Evolutionary conservation across 139 green algal species (phyloP).

Genomic region (Mychonastes homosphaera): DNA sequence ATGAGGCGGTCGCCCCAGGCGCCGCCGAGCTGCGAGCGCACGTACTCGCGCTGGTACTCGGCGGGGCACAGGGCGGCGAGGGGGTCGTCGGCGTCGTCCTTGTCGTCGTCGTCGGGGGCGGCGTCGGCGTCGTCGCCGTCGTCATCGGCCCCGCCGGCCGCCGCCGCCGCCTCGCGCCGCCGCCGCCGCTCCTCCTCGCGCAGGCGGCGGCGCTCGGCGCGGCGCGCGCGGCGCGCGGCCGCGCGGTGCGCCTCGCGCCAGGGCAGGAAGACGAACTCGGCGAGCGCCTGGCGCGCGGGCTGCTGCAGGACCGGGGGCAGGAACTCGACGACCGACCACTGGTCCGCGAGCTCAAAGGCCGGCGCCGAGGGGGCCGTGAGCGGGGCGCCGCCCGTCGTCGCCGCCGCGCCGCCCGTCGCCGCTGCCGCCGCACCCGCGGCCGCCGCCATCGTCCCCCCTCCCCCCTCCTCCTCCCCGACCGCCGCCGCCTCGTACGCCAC

Average conservation of each 20-base stretch:
- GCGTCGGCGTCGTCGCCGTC: not conserved
- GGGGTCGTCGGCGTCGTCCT: not conserved
- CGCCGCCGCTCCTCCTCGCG: not conserved
- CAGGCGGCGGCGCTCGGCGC: slow-evolving; percentile 10
- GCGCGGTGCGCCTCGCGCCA: slow-evolving; percentile 51
- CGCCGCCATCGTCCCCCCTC: too few relatives aligned
- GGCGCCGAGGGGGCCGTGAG: too few relatives aligned
- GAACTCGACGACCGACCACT: slow-evolving; percentile 57
- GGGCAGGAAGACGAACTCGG: slow-evolving; percentile 79
- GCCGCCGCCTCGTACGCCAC: slow-evolving; percentile 1
- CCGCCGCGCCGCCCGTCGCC: too few relatives aligned
- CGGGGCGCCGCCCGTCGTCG: too few relatives aligned
- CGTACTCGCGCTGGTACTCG: slow-evolving; percentile 15
- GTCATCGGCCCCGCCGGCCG: not conserved
- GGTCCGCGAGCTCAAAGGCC: too few relatives aligned
- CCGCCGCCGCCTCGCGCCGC: not conserved
- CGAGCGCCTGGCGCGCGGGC: slow-evolving; percentile 50
- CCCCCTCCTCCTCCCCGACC: too few relatives aligned
- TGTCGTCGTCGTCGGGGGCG: not conserved
- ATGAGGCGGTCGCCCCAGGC: slow-evolving; percentile 22
- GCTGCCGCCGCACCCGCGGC: too few relatives aligned
- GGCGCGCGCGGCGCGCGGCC: slow-evolving; percentile 1
- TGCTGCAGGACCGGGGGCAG: slow-evolving; percentile 56
- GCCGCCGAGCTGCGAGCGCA: slow-evolving; percentile 3
- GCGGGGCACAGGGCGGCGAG: not conserved